Evolutionary conservation across 148 eudicot genomes (phyloP).

Genomic region (Chenopodium quinoa): DNA sequence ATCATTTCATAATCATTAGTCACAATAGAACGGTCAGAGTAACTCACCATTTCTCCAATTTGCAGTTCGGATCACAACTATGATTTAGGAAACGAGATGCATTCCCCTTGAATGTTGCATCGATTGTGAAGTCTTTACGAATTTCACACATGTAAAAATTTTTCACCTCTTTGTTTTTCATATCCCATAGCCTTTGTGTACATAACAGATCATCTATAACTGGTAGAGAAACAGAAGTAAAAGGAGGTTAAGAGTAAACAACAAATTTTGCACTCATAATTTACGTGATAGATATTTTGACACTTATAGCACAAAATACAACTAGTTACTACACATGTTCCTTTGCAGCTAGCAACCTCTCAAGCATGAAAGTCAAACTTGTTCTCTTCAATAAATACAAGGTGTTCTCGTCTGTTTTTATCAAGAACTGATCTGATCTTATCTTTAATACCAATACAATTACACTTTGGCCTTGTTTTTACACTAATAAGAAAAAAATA

Average conservation of each 20-base stretch:
- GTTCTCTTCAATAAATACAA: too few relatives aligned
- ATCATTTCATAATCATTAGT: background rate
- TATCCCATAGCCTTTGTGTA: slow-evolving; percentile 90
- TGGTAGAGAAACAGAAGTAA: slow-evolving; percentile 31
- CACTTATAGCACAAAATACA: background rate
- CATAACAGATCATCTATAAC: slow-evolving; percentile 83
- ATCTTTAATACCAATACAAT: too few relatives aligned
- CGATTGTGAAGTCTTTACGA: slow-evolving; percentile 81
- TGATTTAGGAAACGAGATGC: slow-evolving; percentile 87
- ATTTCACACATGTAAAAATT: slow-evolving; percentile 97
- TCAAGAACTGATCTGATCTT: too few relatives aligned
- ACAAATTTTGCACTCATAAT: background rate
- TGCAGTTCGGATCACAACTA: slow-evolving; percentile 95
- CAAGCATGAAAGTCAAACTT: background rate
- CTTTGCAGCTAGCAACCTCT: background rate
- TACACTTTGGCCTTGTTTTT: too few relatives aligned
- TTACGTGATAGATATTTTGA: background rate
- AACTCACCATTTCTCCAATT: slow-evolving; percentile 92
- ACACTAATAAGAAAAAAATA: too few relatives aligned
- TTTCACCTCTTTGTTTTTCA: slow-evolving; percentile 65
- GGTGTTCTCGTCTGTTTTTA: too few relatives aligned
- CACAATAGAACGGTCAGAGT: background rate
- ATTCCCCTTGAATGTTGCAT: slow-evolving; percentile 94
- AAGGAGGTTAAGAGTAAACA: slow-evolving; percentile 1
- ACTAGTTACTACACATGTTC: background rate